These are phyloP conservation scores for Coriaria nepalensis DNA, from an alignment of 306 rosid genomes.

Conservation along the genomic window DNA sequence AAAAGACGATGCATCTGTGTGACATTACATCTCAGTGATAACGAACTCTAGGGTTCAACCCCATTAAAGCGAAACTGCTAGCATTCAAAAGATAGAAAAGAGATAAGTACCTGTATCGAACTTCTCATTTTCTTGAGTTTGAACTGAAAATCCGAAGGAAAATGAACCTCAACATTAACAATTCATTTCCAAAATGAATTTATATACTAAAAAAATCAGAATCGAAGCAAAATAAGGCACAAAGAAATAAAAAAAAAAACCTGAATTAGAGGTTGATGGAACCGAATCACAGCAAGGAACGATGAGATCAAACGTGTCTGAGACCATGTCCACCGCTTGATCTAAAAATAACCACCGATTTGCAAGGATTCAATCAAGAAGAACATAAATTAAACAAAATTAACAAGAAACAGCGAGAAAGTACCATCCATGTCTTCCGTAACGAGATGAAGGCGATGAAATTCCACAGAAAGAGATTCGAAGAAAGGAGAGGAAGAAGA, in stretches of 20 bases:
- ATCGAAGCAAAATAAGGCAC: neutral
- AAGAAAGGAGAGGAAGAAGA: constrained; percentile 12
- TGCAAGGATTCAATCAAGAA: too few species aligned
- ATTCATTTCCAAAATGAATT: neutral
- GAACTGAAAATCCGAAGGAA: neutral
- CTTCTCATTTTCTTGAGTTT: constrained; percentile 8
- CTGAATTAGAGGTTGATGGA: constrained; percentile 23
- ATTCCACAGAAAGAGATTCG: constrained; percentile 10
- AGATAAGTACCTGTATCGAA: neutral
- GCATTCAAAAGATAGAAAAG: too few species aligned
- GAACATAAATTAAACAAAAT: neutral
- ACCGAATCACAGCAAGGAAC: constrained; percentile 23
- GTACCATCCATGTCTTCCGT: constrained; percentile 40
- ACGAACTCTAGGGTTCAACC: too few species aligned
- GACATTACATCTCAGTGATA: too few species aligned
- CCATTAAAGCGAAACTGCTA: too few species aligned
- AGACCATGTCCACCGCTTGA: constrained; percentile 27
- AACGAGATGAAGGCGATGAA: constrained; percentile 1
- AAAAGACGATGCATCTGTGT: too few species aligned
- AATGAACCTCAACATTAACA: neutral
- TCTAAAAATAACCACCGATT: constrained; percentile 23
- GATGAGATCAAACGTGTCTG: constrained; percentile 19
- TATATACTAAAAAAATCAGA: constrained; percentile 3
- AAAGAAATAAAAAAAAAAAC: constrained; percentile 16
- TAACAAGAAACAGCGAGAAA: constrained; percentile 8